Base-by-base conservation (phyloP, 75 land plant species). In the Picea sitchensis region DNA sequence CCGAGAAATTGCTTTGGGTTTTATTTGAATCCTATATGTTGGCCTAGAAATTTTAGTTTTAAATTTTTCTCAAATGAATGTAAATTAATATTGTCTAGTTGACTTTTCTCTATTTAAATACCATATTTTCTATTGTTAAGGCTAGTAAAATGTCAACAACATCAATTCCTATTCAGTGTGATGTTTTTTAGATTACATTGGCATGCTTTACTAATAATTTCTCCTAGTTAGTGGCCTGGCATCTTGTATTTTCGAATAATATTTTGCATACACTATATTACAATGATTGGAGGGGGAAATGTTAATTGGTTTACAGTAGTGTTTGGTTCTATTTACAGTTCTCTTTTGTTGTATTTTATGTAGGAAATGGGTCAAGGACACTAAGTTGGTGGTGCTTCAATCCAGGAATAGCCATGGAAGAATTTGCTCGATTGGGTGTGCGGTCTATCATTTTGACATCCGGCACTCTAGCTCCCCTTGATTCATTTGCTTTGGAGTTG, bases 301-400 rank as follows among this genome's bases (percentile, higher is more conserved):
- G 41, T 67, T 72, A 31, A 69, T 21, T 68, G 3, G 76, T 34
- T 8, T 77, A n/a, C 5, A 8, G 38, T 32, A 77, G 1, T n/a
- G 56, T 51, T 9, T 11, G 31, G 75, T 77, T 65, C 14, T 30
- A 34, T 21, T 73, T 44, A 47, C 21, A 65, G 30, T 69, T 77
- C 14, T 15, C 12, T 77, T 30, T 59, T 61, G 75, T 61, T 34
- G n/a, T 44, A 20, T 20, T 71, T 65, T 79, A 15, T 79, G 51
- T 51, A 90, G 92, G 93, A 41, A 90, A 95, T 69, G 65, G 76
- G 23, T 87, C 95, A 8, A 90, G 98, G 64, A 90, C 87, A 56
- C 83, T 98, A 47, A 98, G 99, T 88, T 98, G 95, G 95, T 98
- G 99, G 99, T 98, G 99, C 80, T 98, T 98, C 76, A 98, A 98